phyloP scores from a whole-genome alignment of 179 eudicot genomes.

The Drosera spatulata region DNA sequence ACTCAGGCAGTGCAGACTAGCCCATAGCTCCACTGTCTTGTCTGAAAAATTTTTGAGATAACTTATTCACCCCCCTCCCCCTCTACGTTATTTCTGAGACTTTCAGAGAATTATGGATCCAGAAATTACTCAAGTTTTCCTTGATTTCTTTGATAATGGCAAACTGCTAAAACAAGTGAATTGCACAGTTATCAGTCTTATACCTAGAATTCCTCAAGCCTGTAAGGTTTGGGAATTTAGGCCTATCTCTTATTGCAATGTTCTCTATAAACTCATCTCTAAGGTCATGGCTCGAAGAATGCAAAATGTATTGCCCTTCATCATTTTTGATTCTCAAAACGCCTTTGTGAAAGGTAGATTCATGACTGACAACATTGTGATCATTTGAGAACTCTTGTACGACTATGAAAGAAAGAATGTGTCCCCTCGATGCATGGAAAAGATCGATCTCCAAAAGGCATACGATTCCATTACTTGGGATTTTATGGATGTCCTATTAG shows the following conservation, averaged over 20 bases:
- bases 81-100: too few relatives aligned
- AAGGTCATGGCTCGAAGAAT: background rate
- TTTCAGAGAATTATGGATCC: too few relatives aligned
- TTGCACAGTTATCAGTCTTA: background rate
- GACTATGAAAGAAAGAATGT: background rate
- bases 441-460: conserved; percentile 1
- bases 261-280: background rate
- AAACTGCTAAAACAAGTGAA: background rate
- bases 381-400: background rate
- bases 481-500: background rate
- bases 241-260: background rate
- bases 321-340: background rate
- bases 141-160: too few relatives aligned
- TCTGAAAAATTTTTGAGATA: too few relatives aligned
- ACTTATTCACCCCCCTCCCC: too few relatives aligned
- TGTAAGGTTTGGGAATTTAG: background rate
- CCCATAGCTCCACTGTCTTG: too few relatives aligned
- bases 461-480: background rate
- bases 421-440: background rate
- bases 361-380: background rate
- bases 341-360: background rate
- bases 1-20: too few relatives aligned
- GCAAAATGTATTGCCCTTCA: background rate
- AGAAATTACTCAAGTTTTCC: too few relatives aligned
- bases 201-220: background rate